A percentile compares a stretch with the other conserved stretches of the same genome.
Evolutionary conservation across 2,329 filamentous ascomycete genomes (phyloP).

Genomic region (Hypoxylon rubiginosum): DNA sequence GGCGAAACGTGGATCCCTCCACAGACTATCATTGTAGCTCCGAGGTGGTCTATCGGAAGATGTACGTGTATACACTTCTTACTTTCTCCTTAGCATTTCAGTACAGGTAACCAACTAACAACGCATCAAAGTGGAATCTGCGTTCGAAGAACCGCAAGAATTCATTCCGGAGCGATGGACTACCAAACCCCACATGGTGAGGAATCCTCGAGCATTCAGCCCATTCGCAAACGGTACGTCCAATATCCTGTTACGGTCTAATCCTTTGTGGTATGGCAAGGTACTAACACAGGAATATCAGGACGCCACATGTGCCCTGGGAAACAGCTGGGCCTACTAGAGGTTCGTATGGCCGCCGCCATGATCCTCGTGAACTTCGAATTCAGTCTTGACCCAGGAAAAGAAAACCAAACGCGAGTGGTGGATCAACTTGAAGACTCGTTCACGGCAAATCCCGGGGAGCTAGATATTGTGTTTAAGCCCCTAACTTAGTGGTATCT

Average conservation of each 20-base stretch:
- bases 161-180: conserved; percentile 39
- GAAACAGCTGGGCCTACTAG: conserved; percentile 20
- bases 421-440: not conserved
- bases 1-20: conserved; percentile 28
- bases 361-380: conserved; percentile 17
- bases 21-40: conserved; percentile 26
- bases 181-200: conserved; percentile 29
- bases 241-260: not conserved
- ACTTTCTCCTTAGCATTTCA: not conserved
- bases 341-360: conserved; percentile 20
- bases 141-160: conserved; percentile 28
- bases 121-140: conserved; percentile 21
- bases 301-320: conserved; percentile 21
- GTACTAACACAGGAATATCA: not conserved
- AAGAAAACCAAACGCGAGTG: conserved; percentile 6
- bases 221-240: not conserved
- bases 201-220: conserved; percentile 9
- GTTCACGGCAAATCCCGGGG: conserved; percentile 5
- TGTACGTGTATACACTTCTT: conserved; percentile 8
- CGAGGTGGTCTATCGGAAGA: conserved; percentile 30
- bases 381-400: conserved; percentile 7
- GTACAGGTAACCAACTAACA: not conserved
- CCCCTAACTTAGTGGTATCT: not conserved
- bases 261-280: not conserved
- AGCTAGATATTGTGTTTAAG: conserved; percentile 12